These are phyloP conservation scores for Lanmaoa pseudosensibilis DNA, from an alignment of 768 basidiomycete species.

Conservation along the genomic window DNA sequence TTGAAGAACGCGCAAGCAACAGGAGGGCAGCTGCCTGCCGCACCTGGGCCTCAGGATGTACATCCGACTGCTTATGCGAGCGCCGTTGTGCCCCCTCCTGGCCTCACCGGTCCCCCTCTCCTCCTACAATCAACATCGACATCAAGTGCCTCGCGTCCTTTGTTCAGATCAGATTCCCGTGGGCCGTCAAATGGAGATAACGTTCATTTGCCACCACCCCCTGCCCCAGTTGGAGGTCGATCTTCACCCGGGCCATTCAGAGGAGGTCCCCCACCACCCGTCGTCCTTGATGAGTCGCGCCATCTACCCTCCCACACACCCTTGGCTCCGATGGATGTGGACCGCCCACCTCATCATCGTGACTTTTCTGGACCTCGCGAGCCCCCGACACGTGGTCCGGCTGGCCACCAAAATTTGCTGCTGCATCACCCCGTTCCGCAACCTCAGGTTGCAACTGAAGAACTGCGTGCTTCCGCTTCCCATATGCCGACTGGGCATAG, in stretches of 20 bases:
- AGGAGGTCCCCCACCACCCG: constrained; percentile 81
- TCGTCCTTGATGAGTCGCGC: constrained; percentile 74
- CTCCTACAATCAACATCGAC: constrained; percentile 50
- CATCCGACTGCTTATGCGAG: constrained; percentile 94
- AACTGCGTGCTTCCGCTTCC: constrained; percentile 42
- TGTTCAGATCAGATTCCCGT: constrained; percentile 67
- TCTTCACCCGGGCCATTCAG: constrained; percentile 74
- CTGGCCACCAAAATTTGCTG: constrained; percentile 54
- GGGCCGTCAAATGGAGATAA: constrained; percentile 45
- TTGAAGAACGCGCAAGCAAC: constrained; percentile 77
- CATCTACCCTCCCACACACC: constrained; percentile 66
- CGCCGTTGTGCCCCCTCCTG: constrained; percentile 68
- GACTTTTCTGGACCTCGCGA: constrained; percentile 57
- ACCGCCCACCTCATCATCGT: constrained; percentile 54
- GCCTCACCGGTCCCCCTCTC: constrained; percentile 66
- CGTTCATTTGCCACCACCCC: constrained; percentile 59
- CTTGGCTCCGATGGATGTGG: constrained; percentile 77
- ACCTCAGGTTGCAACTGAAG: constrained; percentile 53
- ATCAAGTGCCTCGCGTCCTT: constrained; percentile 34
- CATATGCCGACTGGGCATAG: constrained; percentile 43
- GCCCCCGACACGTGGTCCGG: constrained; percentile 47
- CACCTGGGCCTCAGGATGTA: constrained; percentile 92
- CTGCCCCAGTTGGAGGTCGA: constrained; percentile 46
- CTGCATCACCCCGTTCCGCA: constrained; percentile 72
- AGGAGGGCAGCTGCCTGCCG: constrained; percentile 75